Conservation (phyloP, 768 basidiomycete species). For the Leccinum olivaceopallidum region DNA sequence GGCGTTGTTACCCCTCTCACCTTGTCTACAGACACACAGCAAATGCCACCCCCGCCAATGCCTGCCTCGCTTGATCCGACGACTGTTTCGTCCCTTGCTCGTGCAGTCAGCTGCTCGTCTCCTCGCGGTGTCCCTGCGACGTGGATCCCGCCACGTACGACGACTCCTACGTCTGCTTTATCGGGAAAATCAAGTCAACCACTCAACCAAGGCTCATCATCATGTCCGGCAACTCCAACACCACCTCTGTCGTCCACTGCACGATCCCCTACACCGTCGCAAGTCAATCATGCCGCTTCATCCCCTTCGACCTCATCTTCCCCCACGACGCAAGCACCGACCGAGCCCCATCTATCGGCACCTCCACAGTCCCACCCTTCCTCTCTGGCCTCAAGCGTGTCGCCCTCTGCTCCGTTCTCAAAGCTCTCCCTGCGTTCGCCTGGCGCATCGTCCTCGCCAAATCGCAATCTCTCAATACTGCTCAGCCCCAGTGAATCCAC, state of each 20-base stretch:
- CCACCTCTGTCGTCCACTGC: neutral
- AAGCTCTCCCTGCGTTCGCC: constrained; percentile 49
- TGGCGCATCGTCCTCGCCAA: constrained; percentile 17
- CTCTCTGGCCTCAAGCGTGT: constrained; percentile 25
- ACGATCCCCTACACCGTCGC: neutral
- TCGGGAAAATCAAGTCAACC: constrained; percentile 9
- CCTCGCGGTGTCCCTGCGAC: constrained; percentile 20
- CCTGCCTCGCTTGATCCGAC: constrained; percentile 46
- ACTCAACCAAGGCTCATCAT: constrained; percentile 1
- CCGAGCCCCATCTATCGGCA: neutral
- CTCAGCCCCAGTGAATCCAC: constrained; percentile 11
- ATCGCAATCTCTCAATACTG: constrained; percentile 10
- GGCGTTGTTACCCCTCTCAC: neutral
- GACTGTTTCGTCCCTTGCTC: constrained; percentile 33
- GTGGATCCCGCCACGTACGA: constrained; percentile 12
- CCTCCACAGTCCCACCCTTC: neutral
- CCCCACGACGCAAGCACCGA: neutral
- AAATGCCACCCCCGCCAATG: constrained; percentile 56
- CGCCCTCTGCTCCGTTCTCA: constrained; percentile 52
- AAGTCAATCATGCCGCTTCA: neutral
- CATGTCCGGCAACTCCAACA: neutral
- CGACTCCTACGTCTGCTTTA: constrained; percentile 5
- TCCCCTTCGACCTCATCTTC: constrained; percentile 5
- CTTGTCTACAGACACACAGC: constrained; percentile 34
- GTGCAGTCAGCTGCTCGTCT: constrained; percentile 16